A percentile compares a stretch with the other conserved stretches of the same genome.
Conservation (phyloP, 257 asterid species). For the Paulownia fortunei region DNA sequence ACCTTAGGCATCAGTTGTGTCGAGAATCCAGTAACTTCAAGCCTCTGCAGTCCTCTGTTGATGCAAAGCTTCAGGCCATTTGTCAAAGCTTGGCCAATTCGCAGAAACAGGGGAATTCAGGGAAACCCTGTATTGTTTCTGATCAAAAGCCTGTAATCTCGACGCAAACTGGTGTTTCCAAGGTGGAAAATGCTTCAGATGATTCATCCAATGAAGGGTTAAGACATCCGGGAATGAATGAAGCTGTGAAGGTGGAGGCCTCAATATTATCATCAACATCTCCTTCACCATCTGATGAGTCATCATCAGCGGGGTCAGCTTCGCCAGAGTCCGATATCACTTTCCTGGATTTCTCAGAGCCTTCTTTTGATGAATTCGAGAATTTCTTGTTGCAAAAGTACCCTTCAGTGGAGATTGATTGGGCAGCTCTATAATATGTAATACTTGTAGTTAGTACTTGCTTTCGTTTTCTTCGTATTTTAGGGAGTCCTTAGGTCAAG, state of each 20-base stretch:
- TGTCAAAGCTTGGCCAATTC: slow-evolving; percentile 60
- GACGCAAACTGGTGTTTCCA: neutral
- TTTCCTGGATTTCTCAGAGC: slow-evolving; percentile 53
- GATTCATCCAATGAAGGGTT: slow-evolving; percentile 33
- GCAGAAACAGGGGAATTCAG: slow-evolving; percentile 50
- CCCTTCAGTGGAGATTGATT: slow-evolving; percentile 94
- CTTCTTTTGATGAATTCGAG: slow-evolving; percentile 39
- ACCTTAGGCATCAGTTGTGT: slow-evolving; percentile 61
- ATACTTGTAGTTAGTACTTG: neutral
- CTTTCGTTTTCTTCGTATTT: neutral
- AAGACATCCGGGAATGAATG: slow-evolving; percentile 12
- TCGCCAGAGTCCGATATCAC: slow-evolving; percentile 63
- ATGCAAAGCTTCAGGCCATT: slow-evolving; percentile 81
- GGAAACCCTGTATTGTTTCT: slow-evolving; percentile 16
- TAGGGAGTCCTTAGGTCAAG: slow-evolving; percentile 8
- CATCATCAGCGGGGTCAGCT: slow-evolving; percentile 40
- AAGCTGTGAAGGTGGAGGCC: slow-evolving; percentile 56
- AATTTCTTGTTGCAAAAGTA: slow-evolving; percentile 60
- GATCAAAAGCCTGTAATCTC: slow-evolving; percentile 17
- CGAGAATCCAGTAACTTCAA: slow-evolving; percentile 53
- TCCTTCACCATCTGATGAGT: slow-evolving; percentile 36
- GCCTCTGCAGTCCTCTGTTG: slow-evolving; percentile 78
- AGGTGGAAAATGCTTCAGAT: slow-evolving; percentile 19
- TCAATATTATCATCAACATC: slow-evolving; percentile 41
- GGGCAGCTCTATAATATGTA: slow-evolving; percentile 64